Percentiles rank a stretch among this genome's conserved stretches.
phyloP scores from a whole-genome alignment of 2,329 filamentous ascomycete species.

The Colletotrichum sp. region DNA sequence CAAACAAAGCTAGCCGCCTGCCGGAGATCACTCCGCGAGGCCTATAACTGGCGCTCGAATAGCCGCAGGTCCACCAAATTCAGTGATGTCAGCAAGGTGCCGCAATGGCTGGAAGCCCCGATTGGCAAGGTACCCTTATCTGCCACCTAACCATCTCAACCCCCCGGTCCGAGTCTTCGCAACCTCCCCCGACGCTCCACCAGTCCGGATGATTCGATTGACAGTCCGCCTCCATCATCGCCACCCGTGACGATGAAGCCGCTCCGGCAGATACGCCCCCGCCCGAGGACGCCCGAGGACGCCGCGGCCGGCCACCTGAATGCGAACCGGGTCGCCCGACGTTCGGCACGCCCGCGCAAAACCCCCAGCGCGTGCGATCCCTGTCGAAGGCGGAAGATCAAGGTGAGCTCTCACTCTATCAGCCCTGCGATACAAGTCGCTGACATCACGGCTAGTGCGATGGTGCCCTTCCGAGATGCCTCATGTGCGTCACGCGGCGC shows the following conservation, averaged over 20 bases:
- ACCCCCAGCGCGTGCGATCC: conserved; percentile 7
- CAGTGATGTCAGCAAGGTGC: not conserved
- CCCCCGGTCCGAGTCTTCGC: not conserved
- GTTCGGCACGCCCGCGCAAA: not conserved
- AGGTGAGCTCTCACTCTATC: not conserved
- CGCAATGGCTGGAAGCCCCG: not conserved
- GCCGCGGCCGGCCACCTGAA: not conserved
- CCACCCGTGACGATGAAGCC: not conserved
- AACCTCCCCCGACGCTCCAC: not conserved
- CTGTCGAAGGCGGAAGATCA: conserved; percentile 5
- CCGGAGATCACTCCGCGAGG: not conserved
- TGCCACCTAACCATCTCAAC: not conserved
- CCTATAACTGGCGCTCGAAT: not conserved
- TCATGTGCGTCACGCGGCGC: not conserved
- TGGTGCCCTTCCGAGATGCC: not conserved
- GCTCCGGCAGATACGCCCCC: not conserved
- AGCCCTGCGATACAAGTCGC: rapidly evolving
- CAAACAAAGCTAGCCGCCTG: not conserved
- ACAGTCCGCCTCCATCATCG: not conserved
- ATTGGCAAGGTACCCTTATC: not conserved
- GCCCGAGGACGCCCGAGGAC: not conserved
- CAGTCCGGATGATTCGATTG: not conserved
- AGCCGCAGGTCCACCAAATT: not conserved
- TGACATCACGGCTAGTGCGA: not conserved
- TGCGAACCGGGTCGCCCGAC: not conserved